A percentile compares a stretch with the other conserved stretches of the same genome.
Conservation (phyloP, 1,284 basidiomycete genomes). For the Pseudozyma pruni region DNA sequence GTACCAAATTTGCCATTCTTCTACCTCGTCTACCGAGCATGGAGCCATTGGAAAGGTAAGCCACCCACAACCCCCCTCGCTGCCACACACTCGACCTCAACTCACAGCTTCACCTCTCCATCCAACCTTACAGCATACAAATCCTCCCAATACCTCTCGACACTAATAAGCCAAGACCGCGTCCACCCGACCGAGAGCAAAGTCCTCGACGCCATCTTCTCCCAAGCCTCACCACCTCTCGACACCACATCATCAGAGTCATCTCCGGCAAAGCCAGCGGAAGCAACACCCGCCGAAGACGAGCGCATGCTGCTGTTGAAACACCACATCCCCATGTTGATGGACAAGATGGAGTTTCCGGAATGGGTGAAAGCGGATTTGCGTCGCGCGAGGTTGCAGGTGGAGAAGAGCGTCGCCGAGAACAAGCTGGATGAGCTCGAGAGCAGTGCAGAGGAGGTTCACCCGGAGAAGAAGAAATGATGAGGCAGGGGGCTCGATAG, state of each 20-base stretch:
- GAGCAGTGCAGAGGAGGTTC: constrained; percentile 22
- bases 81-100: neutral
- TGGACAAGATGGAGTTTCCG: constrained; percentile 45
- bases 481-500: too few relatives aligned
- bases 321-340: constrained; percentile 37
- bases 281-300: constrained; percentile 20
- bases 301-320: constrained; percentile 37
- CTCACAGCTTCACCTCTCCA: neutral
- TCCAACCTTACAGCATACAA: constrained; percentile 48
- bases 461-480: constrained; percentile 27
- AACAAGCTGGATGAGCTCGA: constrained; percentile 50
- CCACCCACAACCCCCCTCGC: constrained; percentile 1
- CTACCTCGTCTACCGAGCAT: constrained; percentile 66
- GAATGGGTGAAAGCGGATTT: constrained; percentile 47
- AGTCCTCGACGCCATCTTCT: constrained; percentile 51
- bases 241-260: constrained; percentile 2
- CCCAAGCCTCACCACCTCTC: constrained; percentile 11
- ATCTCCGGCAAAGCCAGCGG: too few relatives aligned
- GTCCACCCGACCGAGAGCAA: constrained; percentile 51
- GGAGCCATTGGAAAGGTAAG: constrained; percentile 61
- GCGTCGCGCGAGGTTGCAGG: constrained; percentile 43
- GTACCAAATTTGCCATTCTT: constrained; percentile 66
- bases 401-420: constrained; percentile 29
- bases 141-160: constrained; percentile 52
- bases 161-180: constrained; percentile 43